Conservation (phyloP, 2,329 filamentous ascomycete genomes). For the Clathrospora elynae region DNA sequence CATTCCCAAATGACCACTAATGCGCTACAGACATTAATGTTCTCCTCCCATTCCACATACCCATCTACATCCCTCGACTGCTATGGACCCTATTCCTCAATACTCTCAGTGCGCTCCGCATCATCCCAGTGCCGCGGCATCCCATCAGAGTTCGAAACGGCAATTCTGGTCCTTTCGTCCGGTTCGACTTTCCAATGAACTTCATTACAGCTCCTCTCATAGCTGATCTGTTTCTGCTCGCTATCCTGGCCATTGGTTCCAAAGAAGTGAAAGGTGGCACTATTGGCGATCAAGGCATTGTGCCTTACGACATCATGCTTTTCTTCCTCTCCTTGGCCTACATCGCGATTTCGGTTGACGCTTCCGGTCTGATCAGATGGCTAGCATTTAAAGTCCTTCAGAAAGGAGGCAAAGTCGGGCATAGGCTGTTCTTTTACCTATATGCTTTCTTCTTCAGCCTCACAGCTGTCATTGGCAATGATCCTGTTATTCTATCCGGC, state of each 20-base stretch:
- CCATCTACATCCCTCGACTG: constrained; percentile 62
- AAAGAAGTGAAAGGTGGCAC: constrained; percentile 72
- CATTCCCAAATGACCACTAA: constrained; percentile 1
- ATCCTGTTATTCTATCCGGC: constrained; percentile 75
- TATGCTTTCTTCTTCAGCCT: constrained; percentile 73
- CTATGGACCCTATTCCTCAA: constrained; percentile 56
- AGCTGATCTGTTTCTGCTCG: constrained; percentile 72
- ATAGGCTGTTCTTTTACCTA: constrained; percentile 72
- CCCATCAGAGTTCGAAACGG: constrained; percentile 26
- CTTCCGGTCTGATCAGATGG: constrained; percentile 72
- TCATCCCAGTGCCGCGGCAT: constrained; percentile 56
- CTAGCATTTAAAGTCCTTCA: constrained; percentile 72
- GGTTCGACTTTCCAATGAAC: constrained; percentile 67
- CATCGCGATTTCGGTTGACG: constrained; percentile 77
- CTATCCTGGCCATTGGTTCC: constrained; percentile 69
- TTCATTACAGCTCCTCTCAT: constrained; percentile 73
- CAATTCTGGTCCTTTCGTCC: constrained; percentile 52
- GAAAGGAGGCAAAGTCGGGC: constrained; percentile 69
- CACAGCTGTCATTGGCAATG: constrained; percentile 73
- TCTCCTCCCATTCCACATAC: constrained; percentile 70
- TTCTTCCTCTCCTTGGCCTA: constrained; percentile 78
- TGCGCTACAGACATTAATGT: constrained; percentile 66
- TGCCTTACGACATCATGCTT: constrained; percentile 72
- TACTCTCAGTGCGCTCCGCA: constrained; percentile 54
- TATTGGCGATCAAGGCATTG: constrained; percentile 67